A percentile compares a stretch with the other conserved stretches of the same genome.
Conservation (phyloP, 2,329 filamentous ascomycete species). For the Raffaelea ambrosiae region DNA sequence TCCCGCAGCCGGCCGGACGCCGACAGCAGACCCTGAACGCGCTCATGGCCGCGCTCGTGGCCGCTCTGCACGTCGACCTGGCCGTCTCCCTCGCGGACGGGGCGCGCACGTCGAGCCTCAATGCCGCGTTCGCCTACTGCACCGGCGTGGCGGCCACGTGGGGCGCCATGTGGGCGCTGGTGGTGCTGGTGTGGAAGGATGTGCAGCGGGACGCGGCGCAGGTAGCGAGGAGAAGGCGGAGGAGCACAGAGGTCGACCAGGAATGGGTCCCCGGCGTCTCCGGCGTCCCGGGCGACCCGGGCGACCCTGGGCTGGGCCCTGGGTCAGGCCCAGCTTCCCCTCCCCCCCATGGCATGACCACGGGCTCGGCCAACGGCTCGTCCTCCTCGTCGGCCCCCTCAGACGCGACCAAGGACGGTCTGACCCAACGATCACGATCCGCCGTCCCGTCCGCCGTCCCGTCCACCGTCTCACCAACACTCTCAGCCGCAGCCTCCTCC, state of each 20-base stretch:
- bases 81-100: conserved; percentile 16
- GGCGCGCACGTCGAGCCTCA: conserved; percentile 34
- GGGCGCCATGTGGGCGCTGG: conserved; percentile 39
- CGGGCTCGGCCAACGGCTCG: too few relatives aligned
- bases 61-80: conserved; percentile 34
- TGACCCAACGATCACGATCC: too few relatives aligned
- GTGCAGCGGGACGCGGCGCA: conserved; percentile 50
- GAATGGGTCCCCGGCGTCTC: not conserved
- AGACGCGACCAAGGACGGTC: too few relatives aligned
- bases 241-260: not conserved
- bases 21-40: conserved; percentile 46
- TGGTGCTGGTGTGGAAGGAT: conserved; percentile 42
- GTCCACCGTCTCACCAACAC: not conserved
- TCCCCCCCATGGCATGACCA: too few relatives aligned
- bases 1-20: conserved; percentile 41
- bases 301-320: not conserved
- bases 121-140: conserved; percentile 41
- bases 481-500: too few relatives aligned
- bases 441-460: too few relatives aligned
- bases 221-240: conserved; percentile 22
- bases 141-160: conserved; percentile 41
- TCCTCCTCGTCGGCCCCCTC: too few relatives aligned
- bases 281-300: not conserved
- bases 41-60: conserved; percentile 25
- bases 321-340: not conserved